Evolutionary conservation across 306 rosid species (phyloP).

Genomic region (Cucurbita pepo): DNA sequence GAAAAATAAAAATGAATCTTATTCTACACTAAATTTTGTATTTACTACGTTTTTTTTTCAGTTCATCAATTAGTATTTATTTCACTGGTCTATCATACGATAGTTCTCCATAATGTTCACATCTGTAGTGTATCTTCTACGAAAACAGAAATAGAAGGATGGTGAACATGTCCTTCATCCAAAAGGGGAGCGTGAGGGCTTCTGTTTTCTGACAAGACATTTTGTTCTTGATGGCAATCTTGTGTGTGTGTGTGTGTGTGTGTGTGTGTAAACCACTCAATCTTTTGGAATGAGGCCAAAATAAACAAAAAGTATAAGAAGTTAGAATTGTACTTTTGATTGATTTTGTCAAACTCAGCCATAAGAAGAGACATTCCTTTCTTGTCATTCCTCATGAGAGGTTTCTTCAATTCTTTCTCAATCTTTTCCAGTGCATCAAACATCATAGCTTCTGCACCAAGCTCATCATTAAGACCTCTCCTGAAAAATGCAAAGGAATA

Average conservation of each 20-base stretch:
- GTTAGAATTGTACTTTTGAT: conserved; percentile 39
- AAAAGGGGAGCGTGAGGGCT: neutral
- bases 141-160: neutral
- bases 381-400: conserved; percentile 75
- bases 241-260: neutral
- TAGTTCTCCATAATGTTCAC: neutral
- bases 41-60: neutral
- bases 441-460: conserved; percentile 86
- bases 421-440: conserved; percentile 74
- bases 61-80: neutral
- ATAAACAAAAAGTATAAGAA: neutral
- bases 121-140: neutral
- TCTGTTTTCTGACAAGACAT: neutral
- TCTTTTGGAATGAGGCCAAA: neutral
- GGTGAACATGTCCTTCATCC: neutral
- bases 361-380: conserved; percentile 76
- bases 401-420: conserved; percentile 68
- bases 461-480: conserved; percentile 61
- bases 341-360: conserved; percentile 80
- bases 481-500: conserved; percentile 19
- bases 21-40: neutral
- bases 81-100: neutral
- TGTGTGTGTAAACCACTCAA: neutral
- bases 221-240: neutral
- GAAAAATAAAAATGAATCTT: neutral